These are phyloP conservation scores for Fusarium sp. DNA, from an alignment of 2,329 filamentous ascomycete species.

Conservation along the genomic window DNA sequence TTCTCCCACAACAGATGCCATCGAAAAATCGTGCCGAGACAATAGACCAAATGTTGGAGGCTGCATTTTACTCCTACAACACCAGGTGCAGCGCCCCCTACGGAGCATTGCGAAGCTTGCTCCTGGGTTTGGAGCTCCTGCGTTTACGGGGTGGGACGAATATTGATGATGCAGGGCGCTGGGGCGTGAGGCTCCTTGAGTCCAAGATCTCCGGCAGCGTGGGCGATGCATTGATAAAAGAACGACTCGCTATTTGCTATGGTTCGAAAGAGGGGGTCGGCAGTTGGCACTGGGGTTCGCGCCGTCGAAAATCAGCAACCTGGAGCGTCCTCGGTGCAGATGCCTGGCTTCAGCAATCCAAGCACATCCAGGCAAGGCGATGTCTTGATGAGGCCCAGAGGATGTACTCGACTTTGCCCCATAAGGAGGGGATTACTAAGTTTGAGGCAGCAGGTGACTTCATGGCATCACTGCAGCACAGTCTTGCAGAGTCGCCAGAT, in stretches of 20 bases:
- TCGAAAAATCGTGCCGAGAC: slow-evolving; percentile 83
- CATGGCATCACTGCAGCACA: slow-evolving; percentile 63
- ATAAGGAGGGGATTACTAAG: slow-evolving; percentile 63
- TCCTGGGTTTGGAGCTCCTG: slow-evolving; percentile 83
- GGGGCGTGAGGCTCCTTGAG: slow-evolving; percentile 85
- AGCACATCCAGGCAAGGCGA: slow-evolving; percentile 80
- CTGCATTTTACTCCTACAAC: slow-evolving; percentile 91
- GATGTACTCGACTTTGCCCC: slow-evolving; percentile 64
- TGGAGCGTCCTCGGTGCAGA: slow-evolving; percentile 89
- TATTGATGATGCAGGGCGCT: slow-evolving; percentile 87
- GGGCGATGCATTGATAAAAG: slow-evolving; percentile 85
- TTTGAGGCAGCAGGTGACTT: slow-evolving; percentile 65
- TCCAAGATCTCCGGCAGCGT: slow-evolving; percentile 78
- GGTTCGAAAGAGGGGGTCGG: slow-evolving; percentile 76
- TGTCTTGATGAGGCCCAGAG: slow-evolving; percentile 77
- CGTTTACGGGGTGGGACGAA: slow-evolving; percentile 82
- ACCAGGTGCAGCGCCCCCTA: slow-evolving; percentile 85
- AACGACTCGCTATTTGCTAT: slow-evolving; percentile 88
- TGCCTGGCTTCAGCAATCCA: slow-evolving; percentile 82
- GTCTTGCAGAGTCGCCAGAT: slow-evolving; percentile 61
- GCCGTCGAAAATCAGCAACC: slow-evolving; percentile 86
- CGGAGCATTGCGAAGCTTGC: slow-evolving; percentile 81
- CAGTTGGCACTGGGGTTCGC: slow-evolving; percentile 74
- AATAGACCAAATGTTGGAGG: slow-evolving; percentile 88
- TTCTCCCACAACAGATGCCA: slow-evolving; percentile 77